These are phyloP conservation scores for Epichloe uncinata DNA, from an alignment of 2,329 filamentous ascomycete genomes.

Conservation along the genomic window DNA sequence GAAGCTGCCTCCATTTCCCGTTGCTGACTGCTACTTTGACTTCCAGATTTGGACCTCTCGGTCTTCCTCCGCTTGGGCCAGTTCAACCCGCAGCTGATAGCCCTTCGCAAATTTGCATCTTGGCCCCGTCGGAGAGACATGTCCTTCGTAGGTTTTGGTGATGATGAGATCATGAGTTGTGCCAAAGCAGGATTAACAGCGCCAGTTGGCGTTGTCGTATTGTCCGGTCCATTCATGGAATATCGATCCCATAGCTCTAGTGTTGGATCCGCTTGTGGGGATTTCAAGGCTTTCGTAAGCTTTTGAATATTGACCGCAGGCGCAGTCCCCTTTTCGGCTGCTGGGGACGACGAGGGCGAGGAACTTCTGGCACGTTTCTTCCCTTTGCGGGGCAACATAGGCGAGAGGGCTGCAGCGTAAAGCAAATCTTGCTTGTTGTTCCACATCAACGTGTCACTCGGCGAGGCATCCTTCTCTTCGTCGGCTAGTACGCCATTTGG, in stretches of 20 bases:
- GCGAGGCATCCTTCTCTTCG: slow-evolving; percentile 36
- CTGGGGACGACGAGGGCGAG: slow-evolving; percentile 57
- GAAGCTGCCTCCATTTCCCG: slow-evolving; percentile 34
- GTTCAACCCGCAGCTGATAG: slow-evolving; percentile 55
- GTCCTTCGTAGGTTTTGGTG: slow-evolving; percentile 44
- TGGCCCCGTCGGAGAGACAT: slow-evolving; percentile 26
- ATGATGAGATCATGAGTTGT: slow-evolving; percentile 57
- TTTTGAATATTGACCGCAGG: slow-evolving; percentile 44
- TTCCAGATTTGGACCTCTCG: slow-evolving; percentile 31
- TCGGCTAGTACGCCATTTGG: slow-evolving; percentile 25
- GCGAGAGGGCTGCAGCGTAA: slow-evolving; percentile 30
- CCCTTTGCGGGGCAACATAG: slow-evolving; percentile 35
- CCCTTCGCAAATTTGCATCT: slow-evolving; percentile 38
- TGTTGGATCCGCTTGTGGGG: slow-evolving; percentile 58
- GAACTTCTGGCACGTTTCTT: slow-evolving; percentile 62
- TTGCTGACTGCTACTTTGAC: slow-evolving; percentile 18
- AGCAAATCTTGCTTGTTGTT: slow-evolving; percentile 33
- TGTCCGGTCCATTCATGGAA: slow-evolving; percentile 33
- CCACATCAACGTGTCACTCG: slow-evolving; percentile 50
- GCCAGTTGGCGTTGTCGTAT: slow-evolving; percentile 28
- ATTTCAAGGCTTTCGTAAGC: slow-evolving; percentile 45
- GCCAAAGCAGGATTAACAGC: slow-evolving; percentile 44
- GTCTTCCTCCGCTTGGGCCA: slow-evolving; percentile 59
- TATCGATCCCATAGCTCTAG: slow-evolving; percentile 69
- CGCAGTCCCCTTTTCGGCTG: slow-evolving; percentile 28